Evolutionary conservation across 306 rosid species (phyloP).

Genomic region (Oemleria cerasiformis): DNA sequence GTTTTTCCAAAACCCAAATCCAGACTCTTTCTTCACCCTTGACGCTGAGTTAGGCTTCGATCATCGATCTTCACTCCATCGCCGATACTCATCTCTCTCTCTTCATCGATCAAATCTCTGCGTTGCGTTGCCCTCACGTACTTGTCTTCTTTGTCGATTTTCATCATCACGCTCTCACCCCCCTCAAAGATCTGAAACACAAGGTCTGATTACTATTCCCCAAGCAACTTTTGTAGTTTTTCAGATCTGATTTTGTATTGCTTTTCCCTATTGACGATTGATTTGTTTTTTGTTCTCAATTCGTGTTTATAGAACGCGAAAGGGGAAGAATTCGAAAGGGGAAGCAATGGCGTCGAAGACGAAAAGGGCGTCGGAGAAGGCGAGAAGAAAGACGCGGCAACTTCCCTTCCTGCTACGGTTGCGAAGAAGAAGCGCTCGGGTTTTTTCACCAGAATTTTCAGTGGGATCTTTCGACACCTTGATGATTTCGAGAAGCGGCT

Average conservation of each 20-base stretch:
- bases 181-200: slow-evolving; percentile 33
- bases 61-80: slow-evolving; percentile 24
- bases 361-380: slow-evolving; percentile 52
- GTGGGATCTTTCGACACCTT: slow-evolving; percentile 61
- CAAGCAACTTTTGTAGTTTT: neutral
- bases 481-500: slow-evolving; percentile 97
- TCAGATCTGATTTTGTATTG: neutral
- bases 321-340: neutral
- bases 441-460: slow-evolving; percentile 64
- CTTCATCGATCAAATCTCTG: slow-evolving; percentile 13
- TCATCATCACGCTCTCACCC: slow-evolving; percentile 3
- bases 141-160: slow-evolving; percentile 13
- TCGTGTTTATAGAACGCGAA: neutral
- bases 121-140: slow-evolving; percentile 27
- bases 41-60: no score
- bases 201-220: neutral
- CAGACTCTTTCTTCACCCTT: no score
- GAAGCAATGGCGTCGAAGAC: slow-evolving; percentile 51
- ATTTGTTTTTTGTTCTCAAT: neutral
- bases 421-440: slow-evolving; percentile 65
- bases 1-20: no score
- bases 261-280: neutral
- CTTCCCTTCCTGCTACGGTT: slow-evolving; percentile 17
- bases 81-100: slow-evolving; percentile 10
- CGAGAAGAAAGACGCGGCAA: slow-evolving; percentile 49